Conservation (phyloP, 2,329 filamentous ascomycete species). For the Phaeosphaeriaceae sp. region DNA sequence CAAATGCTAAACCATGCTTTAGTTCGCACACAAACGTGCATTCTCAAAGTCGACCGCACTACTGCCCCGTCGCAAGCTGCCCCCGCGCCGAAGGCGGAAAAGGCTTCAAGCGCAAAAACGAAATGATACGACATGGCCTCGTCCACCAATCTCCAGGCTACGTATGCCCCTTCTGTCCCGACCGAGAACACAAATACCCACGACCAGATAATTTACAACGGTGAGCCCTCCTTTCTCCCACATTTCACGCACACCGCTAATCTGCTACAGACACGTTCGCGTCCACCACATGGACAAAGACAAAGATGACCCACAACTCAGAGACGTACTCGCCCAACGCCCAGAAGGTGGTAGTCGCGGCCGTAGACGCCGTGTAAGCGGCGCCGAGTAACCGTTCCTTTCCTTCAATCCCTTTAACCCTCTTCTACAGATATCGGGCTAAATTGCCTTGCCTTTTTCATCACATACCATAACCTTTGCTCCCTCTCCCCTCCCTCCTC, state of each 20-base stretch:
- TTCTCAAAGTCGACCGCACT: conserved; percentile 67
- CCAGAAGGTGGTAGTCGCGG: conserved; percentile 84
- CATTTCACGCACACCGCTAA: not conserved
- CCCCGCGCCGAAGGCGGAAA: conserved; percentile 66
- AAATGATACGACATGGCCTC: conserved; percentile 78
- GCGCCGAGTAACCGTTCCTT: conserved; percentile 1
- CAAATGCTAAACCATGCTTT: conserved; percentile 4
- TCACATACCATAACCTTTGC: too few species aligned
- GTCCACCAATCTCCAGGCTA: conserved; percentile 96
- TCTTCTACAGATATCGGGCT: not conserved
- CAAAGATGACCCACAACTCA: conserved; percentile 81
- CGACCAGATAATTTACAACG: conserved; percentile 94
- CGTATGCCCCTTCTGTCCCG: conserved; percentile 93
- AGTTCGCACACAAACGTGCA: conserved; percentile 76
- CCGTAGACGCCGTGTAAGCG: conserved; percentile 68
- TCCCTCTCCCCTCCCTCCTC: too few species aligned
- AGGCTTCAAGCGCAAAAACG: conserved; percentile 72
- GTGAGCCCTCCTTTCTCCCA: conserved; percentile 56
- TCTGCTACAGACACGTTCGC: conserved; percentile 74
- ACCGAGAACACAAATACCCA: conserved; percentile 92
- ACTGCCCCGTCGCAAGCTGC: conserved; percentile 65
- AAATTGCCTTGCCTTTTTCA: not conserved
- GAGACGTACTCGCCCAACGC: conserved; percentile 84
- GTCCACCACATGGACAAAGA: conserved; percentile 90
- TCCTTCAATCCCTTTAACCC: not conserved